Conservation (phyloP, 495 filamentous ascomycete genomes). For the Peziza echinospora region DNA sequence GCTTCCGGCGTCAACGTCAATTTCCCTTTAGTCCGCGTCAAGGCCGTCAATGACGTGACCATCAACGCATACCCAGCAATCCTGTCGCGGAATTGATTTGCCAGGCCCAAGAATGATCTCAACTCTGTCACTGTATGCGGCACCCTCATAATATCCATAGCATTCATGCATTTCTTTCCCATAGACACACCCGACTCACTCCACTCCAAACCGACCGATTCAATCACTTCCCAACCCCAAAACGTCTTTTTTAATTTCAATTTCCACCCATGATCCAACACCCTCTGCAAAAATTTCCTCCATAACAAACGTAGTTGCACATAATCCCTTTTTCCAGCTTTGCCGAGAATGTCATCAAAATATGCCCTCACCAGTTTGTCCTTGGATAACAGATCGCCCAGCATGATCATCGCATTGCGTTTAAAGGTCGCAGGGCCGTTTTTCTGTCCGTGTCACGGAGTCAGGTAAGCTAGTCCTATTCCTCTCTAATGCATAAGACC, state of each 20-base stretch:
- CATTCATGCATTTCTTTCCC: neutral
- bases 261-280: neutral
- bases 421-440: neutral
- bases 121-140: neutral
- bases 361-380: neutral
- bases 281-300: neutral
- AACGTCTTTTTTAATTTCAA: neutral
- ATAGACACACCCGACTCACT: neutral
- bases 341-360: conserved; percentile 1
- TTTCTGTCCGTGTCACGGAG: no score
- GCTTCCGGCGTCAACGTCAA: neutral
- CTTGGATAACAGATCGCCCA: neutral
- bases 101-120: neutral
- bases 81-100: neutral
- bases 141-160: neutral
- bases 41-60: neutral
- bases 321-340: neutral
- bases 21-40: neutral
- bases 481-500: no score
- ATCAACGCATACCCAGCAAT: neutral
- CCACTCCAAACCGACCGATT: neutral
- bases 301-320: neutral
- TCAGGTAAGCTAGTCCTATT: no score
- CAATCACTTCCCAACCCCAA: neutral
- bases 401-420: neutral